Evolutionary conservation across 495 filamentous ascomycete species (phyloP).

Genomic region (Bacidia gigantensis): DNA sequence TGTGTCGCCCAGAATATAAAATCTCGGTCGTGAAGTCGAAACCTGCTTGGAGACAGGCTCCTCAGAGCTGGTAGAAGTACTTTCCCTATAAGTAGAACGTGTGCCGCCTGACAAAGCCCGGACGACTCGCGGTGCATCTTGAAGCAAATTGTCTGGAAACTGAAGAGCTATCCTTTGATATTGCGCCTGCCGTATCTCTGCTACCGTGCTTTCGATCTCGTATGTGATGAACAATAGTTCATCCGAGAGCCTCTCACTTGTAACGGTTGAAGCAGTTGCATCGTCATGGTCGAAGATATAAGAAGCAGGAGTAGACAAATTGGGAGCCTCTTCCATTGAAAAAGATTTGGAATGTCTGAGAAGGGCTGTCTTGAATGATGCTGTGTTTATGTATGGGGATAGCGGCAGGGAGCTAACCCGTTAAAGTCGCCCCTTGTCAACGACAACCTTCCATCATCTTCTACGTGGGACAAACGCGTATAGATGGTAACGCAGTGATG

Average conservation of each 20-base stretch:
- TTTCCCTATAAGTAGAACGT: not conserved
- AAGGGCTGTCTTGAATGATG: too few species aligned
- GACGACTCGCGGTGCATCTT: slow-evolving; percentile 72
- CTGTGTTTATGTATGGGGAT: too few species aligned
- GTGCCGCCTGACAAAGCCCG: slow-evolving; percentile 36
- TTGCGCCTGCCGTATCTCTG: slow-evolving; percentile 53
- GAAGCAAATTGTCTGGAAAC: slow-evolving; percentile 84
- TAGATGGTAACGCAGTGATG: too few species aligned
- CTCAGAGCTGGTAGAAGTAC: not conserved
- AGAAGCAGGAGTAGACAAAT: slow-evolving; percentile 78
- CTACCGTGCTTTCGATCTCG: slow-evolving; percentile 70
- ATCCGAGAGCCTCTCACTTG: slow-evolving; percentile 33
- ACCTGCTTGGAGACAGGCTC: not conserved
- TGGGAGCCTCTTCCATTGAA: slow-evolving; percentile 35
- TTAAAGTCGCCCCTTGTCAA: too few species aligned
- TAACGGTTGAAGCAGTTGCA: slow-evolving; percentile 6
- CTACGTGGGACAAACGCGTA: too few species aligned
- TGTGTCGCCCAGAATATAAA: slow-evolving; percentile 88
- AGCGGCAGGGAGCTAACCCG: too few species aligned
- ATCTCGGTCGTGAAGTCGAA: slow-evolving; percentile 7
- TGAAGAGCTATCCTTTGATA: slow-evolving; percentile 78
- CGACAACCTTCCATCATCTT: too few species aligned
- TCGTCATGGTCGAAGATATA: slow-evolving; percentile 54
- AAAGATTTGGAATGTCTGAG: too few species aligned
- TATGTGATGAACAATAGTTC: slow-evolving; percentile 66